Evolutionary conservation across 805 yeast genomes (phyloP), one percentile per base, ranked within the genome.

Genomic region (Ogataea trehaloabstinens): DNA sequence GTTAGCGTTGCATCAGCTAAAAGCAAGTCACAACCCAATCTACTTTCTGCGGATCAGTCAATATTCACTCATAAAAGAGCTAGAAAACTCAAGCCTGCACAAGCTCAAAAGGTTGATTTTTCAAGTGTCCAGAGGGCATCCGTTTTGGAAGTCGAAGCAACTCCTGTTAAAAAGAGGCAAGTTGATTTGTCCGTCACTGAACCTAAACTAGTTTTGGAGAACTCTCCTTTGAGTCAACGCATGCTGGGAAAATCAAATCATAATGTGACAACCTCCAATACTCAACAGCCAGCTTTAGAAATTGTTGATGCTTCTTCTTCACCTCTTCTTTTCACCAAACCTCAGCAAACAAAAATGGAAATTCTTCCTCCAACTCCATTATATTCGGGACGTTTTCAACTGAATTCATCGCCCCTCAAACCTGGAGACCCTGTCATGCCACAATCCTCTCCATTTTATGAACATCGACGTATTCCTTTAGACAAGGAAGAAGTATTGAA

Each of bases 371-470:
- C 37, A 10, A 34, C 30, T 6, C 30, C 37, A 10, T 11, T 28
- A 12, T 19, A 31, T n/a, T 32, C 37, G 11, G 19, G 16, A 19
- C 30, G 13, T 10, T 11, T 24, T n/a, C n/a, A 19, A 31, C 29
- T 27, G 38, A 51, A 40, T n/a, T 51, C 55, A n/a, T 53, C 58
- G 3, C 55, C 56, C 8, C 4, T 48, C 22, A 42, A 28, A 68
- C 52, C 51, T 6, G 53, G 74, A 4, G 68, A 61, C n/a, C 66
- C 65, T 1, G 55, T 64, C 2, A 40, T 63, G 0, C 48, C 62
- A 4, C 49, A 44, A 29, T 60, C 60, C 17, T 70, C 74, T 1
- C 74, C 74, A 5, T 65, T 64, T 40, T 66, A 48, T 40, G 55
- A 52, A 12, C 51, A 41, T 29, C 34, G 28, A 13, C 19, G 19